These are phyloP conservation scores for Globisporangium spiculum DNA, from an alignment of 352 stramenopile genomes.

Conservation along the genomic window DNA sequence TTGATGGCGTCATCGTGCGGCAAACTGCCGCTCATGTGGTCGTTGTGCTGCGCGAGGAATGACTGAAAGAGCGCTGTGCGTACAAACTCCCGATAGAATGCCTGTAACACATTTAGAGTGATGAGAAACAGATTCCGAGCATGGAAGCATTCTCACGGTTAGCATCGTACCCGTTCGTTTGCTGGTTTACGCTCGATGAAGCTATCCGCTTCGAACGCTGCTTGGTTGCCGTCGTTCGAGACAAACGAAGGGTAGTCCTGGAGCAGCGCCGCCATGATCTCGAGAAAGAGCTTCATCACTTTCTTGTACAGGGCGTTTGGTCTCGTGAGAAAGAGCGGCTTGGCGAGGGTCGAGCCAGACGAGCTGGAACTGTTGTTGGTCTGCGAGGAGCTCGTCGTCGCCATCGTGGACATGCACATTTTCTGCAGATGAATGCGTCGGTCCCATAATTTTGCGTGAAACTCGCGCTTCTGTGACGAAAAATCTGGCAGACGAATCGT, in stretches of 20 bases:
- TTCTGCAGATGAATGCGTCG: conserved; percentile 51
- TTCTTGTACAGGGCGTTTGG: conserved; percentile 24
- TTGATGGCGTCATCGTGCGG: conserved; percentile 33
- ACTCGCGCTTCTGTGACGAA: conserved; percentile 31
- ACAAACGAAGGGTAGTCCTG: conserved; percentile 19
- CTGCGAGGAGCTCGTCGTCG: background rate
- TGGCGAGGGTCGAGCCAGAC: conserved; percentile 1
- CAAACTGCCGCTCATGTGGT: conserved; percentile 27
- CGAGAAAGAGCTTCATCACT: conserved; percentile 29
- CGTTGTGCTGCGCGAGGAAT: conserved; percentile 36
- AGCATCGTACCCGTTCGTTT: conserved; percentile 23
- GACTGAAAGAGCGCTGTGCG: conserved; percentile 38
- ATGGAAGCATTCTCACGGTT: background rate
- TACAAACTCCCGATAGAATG: conserved; percentile 33
- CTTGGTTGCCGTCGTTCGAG: conserved; percentile 17
- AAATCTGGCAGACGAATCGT: conserved; percentile 26
- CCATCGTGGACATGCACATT: conserved; percentile 24
- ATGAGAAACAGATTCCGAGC: background rate
- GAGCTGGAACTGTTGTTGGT: background rate
- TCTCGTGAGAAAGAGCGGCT: conserved; percentile 21
- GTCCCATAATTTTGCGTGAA: conserved; percentile 44
- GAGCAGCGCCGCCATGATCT: conserved; percentile 22
- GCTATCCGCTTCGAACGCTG: conserved; percentile 18
- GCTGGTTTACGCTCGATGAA: conserved; percentile 27
- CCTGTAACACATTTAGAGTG: background rate